phyloP scores from a whole-genome alignment of 1,139 yeast genomes.

The Sugiyamaella paludigena region DNA sequence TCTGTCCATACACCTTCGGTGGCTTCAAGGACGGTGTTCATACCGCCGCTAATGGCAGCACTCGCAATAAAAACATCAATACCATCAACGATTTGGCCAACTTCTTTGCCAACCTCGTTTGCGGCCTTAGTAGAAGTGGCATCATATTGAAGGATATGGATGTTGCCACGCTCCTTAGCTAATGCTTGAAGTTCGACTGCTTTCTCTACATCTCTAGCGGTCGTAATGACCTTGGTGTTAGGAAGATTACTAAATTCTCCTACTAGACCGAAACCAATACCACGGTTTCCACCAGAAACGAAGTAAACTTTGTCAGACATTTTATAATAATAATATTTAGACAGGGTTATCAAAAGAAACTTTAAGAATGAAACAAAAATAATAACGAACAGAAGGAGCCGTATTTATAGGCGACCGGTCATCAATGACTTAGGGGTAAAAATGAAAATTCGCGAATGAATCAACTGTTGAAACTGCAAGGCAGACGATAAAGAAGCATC shows the following conservation, averaged over 20 bases:
- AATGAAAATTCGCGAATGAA: too few relatives aligned
- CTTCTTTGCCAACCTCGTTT: conserved; percentile 20
- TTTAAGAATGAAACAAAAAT: too few relatives aligned
- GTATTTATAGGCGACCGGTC: too few relatives aligned
- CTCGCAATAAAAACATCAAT: conserved; percentile 17
- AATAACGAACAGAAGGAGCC: too few relatives aligned
- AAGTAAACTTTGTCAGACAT: conserved; percentile 11
- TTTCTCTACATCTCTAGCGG: conserved; percentile 11
- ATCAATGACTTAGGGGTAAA: too few relatives aligned
- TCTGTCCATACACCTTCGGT: conserved; percentile 4
- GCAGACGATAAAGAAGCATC: too few relatives aligned
- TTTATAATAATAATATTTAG: too few relatives aligned
- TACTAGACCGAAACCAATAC: conserved; percentile 15
- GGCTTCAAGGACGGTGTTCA: conserved; percentile 2
- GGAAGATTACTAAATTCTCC: conserved; percentile 8
- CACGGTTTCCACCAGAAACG: conserved; percentile 16
- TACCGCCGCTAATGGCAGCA: conserved; percentile 12
- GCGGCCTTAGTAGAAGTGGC: conserved; percentile 11
- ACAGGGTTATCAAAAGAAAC: too few relatives aligned
- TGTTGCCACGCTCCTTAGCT: conserved; percentile 9
- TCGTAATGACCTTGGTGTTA: conserved; percentile 13
- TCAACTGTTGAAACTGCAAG: too few relatives aligned
- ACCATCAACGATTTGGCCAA: conserved; percentile 12
- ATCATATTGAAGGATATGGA: conserved; percentile 13
- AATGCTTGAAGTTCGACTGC: conserved; percentile 9